Percentiles rank a stretch among this genome's conserved stretches.
phyloP scores from a whole-genome alignment of 2,329 filamentous ascomycete genomes.

The Dryadomyces quercus-mongolicae region DNA sequence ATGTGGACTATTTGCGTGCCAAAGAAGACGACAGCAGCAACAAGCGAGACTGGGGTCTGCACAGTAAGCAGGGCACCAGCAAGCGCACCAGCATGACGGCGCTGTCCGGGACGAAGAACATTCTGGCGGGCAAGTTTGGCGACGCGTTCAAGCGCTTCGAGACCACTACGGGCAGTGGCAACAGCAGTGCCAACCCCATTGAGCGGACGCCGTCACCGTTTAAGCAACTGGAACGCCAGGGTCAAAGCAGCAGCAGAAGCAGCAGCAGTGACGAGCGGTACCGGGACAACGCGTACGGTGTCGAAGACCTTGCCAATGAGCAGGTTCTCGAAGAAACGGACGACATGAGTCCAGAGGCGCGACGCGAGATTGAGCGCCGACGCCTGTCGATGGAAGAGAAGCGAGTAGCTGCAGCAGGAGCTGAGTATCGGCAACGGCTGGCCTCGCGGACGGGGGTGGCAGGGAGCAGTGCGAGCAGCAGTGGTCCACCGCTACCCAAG shows the following conservation, averaged over 20 bases:
- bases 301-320: constrained; percentile 44
- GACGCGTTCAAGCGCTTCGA: constrained; percentile 93
- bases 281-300: constrained; percentile 49
- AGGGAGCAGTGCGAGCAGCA: constrained; percentile 14
- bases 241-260: constrained; percentile 58
- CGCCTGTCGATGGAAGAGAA: constrained; percentile 78
- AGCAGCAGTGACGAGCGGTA: constrained; percentile 62
- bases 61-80: constrained; percentile 37
- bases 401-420: constrained; percentile 76
- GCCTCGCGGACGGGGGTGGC: constrained; percentile 33
- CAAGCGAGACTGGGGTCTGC: neutral
- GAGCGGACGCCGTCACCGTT: constrained; percentile 35
- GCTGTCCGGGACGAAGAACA: constrained; percentile 62
- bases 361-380: constrained; percentile 75
- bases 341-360: constrained; percentile 73
- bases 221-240: constrained; percentile 34
- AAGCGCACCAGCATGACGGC: constrained; percentile 68
- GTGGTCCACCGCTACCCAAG: constrained; percentile 32
- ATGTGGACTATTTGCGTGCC: constrained; percentile 70
- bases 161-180: constrained; percentile 21
- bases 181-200: constrained; percentile 19
- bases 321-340: constrained; percentile 52
- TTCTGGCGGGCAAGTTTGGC: constrained; percentile 80
- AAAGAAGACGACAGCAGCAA: constrained; percentile 48
- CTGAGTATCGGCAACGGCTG: constrained; percentile 71